phyloP scores from a whole-genome alignment of 148 eudicot species.

The Vaccinium vitisidaea region DNA sequence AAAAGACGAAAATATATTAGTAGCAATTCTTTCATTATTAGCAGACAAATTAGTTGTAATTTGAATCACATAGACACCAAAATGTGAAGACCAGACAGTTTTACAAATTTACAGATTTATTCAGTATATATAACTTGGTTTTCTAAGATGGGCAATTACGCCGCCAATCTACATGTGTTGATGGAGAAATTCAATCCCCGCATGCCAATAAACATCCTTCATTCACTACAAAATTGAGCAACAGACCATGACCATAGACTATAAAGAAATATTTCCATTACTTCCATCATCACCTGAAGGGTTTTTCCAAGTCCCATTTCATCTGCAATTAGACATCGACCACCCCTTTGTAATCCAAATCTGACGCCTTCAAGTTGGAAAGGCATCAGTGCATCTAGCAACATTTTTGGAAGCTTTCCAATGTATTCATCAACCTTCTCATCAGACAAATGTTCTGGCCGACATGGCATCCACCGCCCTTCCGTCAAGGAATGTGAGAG shows the following conservation, averaged over 20 bases:
- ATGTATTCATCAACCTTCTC: conserved; percentile 80
- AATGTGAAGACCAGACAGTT: not conserved
- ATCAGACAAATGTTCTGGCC: conserved; percentile 87
- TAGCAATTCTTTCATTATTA: not conserved
- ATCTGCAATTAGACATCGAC: conserved; percentile 96
- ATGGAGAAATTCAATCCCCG: not conserved
- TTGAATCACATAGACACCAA: not conserved
- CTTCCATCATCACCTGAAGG: conserved; percentile 63
- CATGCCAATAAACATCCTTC: not conserved
- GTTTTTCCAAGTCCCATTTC: conserved; percentile 99
- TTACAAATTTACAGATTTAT: not conserved
- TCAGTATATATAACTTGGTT: not conserved
- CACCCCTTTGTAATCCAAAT: conserved; percentile 89
- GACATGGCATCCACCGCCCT: conserved; percentile 81
- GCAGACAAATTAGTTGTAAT: not conserved
- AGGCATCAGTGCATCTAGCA: conserved; percentile 61
- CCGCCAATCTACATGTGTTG: not conserved
- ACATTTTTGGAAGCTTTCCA: conserved; percentile 53
- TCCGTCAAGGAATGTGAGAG: conserved; percentile 56
- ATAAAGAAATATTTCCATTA: not conserved
- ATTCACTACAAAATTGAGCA: not conserved
- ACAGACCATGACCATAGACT: conserved; percentile 5
- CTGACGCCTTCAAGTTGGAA: conserved; percentile 87
- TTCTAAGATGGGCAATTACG: not conserved
- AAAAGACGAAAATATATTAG: conserved; percentile 14